Conservation (phyloP, 2,329 filamentous ascomycete species). For the Colletotrichum cordylinicola region DNA sequence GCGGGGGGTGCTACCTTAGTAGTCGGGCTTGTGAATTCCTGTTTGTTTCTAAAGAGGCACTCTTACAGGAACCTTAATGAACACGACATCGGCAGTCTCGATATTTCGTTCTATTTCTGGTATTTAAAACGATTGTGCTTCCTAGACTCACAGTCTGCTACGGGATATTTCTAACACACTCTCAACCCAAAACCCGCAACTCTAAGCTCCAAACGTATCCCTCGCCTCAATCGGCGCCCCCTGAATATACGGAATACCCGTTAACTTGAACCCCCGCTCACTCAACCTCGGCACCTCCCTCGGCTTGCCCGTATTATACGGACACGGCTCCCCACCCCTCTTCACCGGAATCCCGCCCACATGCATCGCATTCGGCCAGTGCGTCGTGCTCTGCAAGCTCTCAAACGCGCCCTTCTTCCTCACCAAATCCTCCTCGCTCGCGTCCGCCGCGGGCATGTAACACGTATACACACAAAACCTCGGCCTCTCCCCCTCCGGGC, state of each 20-base stretch:
- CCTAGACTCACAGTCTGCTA: background rate
- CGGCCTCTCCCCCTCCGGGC: slow-evolving; percentile 20
- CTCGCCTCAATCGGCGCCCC: background rate
- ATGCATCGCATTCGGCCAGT: slow-evolving; percentile 32
- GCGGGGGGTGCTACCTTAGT: too few species aligned
- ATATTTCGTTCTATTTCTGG: too few species aligned
- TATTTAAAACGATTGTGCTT: too few species aligned
- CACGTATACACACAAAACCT: slow-evolving; percentile 27
- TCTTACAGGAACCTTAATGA: too few species aligned
- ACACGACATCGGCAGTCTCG: too few species aligned
- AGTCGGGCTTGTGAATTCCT: too few species aligned
- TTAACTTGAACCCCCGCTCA: slow-evolving; percentile 13
- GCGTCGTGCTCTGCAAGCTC: slow-evolving; percentile 28
- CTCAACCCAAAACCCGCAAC: fast-evolving
- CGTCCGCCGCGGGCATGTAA: slow-evolving; percentile 25
- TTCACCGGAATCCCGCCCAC: background rate
- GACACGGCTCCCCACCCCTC: background rate
- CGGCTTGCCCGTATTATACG: slow-evolving; percentile 21
- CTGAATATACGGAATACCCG: slow-evolving; percentile 3
- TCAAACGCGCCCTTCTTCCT: slow-evolving; percentile 26
- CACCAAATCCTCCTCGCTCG: slow-evolving; percentile 25
- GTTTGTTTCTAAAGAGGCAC: too few species aligned
- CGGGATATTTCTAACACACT: background rate
- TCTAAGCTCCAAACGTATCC: background rate
- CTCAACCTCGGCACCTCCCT: slow-evolving; percentile 26